Evolutionary conservation across 495 filamentous ascomycete species (phyloP).

Genomic region (Talaromyces trachyspermus): DNA sequence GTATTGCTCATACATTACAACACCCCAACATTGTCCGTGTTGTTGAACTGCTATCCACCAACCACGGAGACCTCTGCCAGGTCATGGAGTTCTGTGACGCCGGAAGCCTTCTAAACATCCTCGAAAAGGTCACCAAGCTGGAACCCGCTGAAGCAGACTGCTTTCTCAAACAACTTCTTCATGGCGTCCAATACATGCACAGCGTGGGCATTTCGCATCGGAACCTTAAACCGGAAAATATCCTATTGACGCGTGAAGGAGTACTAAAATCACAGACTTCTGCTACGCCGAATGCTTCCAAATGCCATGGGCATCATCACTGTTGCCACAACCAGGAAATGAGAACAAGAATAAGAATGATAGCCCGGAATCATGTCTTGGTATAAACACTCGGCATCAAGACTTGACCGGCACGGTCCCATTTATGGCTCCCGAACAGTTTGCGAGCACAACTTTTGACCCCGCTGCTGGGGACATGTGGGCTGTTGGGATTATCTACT

Average conservation of each 20-base stretch:
- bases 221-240: conserved; percentile 54
- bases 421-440: conserved; percentile 13
- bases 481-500: conserved; percentile 17
- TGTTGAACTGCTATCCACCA: conserved; percentile 13
- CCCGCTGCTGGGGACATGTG: conserved; percentile 15
- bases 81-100: conserved; percentile 15
- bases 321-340: not conserved
- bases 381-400: not conserved
- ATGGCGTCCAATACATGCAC: conserved; percentile 49
- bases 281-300: conserved; percentile 1
- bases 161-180: conserved; percentile 44
- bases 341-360: not conserved
- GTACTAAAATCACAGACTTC: conserved; percentile 9
- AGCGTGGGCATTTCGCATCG: conserved; percentile 43
- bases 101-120: conserved; percentile 12
- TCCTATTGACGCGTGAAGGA: conserved; percentile 36
- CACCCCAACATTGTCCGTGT: conserved; percentile 16
- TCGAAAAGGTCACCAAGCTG: conserved; percentile 6
- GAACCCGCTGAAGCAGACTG: conserved; percentile 10
- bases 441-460: conserved; percentile 4
- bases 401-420: conserved; percentile 7
- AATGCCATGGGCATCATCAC: not conserved
- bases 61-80: conserved; percentile 11
- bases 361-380: too few relatives aligned
- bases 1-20: not conserved